Percentiles rank a stretch among this genome's conserved stretches.
These are phyloP conservation scores for Borovskyia barvae DNA, from an alignment of 208 protist species.

Conservation along the genomic window DNA sequence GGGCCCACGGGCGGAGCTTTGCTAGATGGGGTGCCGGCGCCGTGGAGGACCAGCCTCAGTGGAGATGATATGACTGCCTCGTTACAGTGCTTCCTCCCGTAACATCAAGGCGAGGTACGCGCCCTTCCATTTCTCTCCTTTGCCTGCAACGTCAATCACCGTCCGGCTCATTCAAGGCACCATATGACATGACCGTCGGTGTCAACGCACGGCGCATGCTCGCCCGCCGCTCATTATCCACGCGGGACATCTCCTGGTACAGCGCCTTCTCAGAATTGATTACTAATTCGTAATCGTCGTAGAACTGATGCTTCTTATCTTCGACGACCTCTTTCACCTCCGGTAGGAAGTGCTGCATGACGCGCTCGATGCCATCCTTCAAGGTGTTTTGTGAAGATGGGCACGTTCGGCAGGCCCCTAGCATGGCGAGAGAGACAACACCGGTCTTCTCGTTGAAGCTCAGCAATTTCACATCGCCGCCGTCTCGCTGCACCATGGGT, in stretches of 20 bases:
- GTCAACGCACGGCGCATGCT: constrained; percentile 52
- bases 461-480: constrained; percentile 89
- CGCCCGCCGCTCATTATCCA: constrained; percentile 52
- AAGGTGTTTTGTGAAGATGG: constrained; percentile 89
- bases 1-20: no score
- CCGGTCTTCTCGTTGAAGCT: constrained; percentile 86
- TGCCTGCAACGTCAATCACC: constrained; percentile 44
- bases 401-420: constrained; percentile 89
- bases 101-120: no score
- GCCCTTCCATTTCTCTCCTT: no score
- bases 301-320: constrained; percentile 73
- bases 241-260: constrained; percentile 60
- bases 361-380: constrained; percentile 89
- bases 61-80: no score
- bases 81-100: no score
- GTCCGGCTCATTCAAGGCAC: constrained; percentile 81
- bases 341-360: constrained; percentile 92
- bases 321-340: constrained; percentile 84
- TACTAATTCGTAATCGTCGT: constrained; percentile 77
- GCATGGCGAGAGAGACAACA: constrained; percentile 88
- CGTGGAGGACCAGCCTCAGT: no score
- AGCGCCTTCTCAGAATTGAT: constrained; percentile 82
- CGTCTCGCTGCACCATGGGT: constrained; percentile 93
- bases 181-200: constrained; percentile 62
- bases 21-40: no score